phyloP scores from a whole-genome alignment of 1,284 basidiomycete species.

The Sphaerobolus stellatus region DNA sequence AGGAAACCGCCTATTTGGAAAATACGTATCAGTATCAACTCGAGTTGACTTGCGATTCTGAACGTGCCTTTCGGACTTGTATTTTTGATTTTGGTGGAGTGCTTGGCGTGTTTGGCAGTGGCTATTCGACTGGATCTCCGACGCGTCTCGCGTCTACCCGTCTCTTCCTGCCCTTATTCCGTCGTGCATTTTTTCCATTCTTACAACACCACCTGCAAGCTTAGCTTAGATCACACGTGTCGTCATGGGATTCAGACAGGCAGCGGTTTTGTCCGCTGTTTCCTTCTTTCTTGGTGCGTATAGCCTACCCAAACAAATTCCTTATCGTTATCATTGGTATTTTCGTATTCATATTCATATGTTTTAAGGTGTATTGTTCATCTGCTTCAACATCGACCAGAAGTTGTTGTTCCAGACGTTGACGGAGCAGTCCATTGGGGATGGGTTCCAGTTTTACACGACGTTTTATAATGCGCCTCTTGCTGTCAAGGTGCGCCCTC shows the following conservation, averaged over 20 bases:
- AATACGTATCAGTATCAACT: no score
- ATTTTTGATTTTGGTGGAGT: no score
- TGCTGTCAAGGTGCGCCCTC: slow-evolving; percentile 79
- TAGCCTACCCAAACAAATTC: neutral
- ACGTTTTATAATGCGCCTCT: slow-evolving; percentile 89
- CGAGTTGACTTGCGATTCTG: no score
- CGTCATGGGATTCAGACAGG: slow-evolving; percentile 87
- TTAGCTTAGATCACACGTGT: no score
- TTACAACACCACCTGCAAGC: no score
- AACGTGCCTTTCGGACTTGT: no score
- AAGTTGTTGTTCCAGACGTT: slow-evolving; percentile 69
- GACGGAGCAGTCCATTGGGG: slow-evolving; percentile 61
- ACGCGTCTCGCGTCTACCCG: no score
- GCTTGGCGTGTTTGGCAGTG: no score
- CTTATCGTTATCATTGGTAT: neutral
- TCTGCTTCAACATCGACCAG: slow-evolving; percentile 86
- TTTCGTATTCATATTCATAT: slow-evolving; percentile 6
- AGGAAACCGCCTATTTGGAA: no score
- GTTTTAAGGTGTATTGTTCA: slow-evolving; percentile 74
- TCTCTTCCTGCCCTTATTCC: no score
- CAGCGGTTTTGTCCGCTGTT: slow-evolving; percentile 76
- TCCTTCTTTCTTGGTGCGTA: slow-evolving; percentile 80
- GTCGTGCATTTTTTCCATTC: no score
- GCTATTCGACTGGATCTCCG: no score
- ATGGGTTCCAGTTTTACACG: slow-evolving; percentile 84